Conservation (phyloP, 129 eudicot species). For the Flaveria sonorensis region DNA sequence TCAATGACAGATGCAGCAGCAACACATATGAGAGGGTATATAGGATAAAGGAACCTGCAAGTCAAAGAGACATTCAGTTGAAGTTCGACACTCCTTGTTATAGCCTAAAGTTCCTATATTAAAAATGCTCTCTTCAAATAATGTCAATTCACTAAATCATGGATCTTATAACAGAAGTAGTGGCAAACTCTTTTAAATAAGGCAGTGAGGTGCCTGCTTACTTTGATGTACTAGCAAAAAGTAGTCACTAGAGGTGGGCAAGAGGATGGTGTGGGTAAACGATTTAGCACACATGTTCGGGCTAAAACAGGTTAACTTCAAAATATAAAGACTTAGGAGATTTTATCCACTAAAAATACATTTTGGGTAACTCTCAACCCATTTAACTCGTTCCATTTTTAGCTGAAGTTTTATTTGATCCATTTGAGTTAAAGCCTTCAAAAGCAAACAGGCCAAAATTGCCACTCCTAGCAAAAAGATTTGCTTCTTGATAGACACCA, state of each 20-base stretch:
- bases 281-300: neutral
- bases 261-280: neutral
- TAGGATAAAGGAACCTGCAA: slow-evolving; percentile 96
- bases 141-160: neutral
- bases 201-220: neutral
- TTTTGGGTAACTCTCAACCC: neutral
- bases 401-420: neutral
- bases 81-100: slow-evolving; percentile 17
- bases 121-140: neutral
- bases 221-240: neutral
- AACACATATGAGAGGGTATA: slow-evolving; percentile 94
- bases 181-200: neutral
- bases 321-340: neutral
- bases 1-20: slow-evolving; percentile 96
- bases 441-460: neutral
- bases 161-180: neutral
- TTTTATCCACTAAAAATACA: neutral
- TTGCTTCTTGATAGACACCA: neutral
- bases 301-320: neutral
- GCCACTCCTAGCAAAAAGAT: slow-evolving; percentile 2
- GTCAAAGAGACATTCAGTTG: slow-evolving; percentile 20
- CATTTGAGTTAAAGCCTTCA: neutral
- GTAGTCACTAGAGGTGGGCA: neutral
- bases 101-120: neutral
- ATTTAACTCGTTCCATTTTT: neutral